Evolutionary conservation across 306 rosid species (phyloP).

Genomic region (Senna tora): DNA sequence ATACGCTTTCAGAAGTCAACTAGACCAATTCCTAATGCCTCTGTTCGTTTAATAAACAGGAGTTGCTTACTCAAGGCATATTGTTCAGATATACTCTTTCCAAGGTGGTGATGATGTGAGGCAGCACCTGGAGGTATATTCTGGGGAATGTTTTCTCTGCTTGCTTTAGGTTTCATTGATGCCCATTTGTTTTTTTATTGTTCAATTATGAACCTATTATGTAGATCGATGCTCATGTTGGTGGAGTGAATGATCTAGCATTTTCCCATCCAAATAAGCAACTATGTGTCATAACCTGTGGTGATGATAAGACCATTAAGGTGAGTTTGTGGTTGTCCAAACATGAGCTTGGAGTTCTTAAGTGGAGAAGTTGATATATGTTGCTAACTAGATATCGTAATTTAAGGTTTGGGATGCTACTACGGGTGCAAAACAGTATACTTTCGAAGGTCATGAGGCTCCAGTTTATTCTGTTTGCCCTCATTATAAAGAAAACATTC

Average conservation of each 20-base stretch:
- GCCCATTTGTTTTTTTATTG: constrained; percentile 7
- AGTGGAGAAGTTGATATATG: constrained; percentile 26
- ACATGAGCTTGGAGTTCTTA: constrained; percentile 34
- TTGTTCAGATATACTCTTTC: constrained; percentile 93
- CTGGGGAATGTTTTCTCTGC: constrained; percentile 20
- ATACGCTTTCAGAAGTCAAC: constrained; percentile 24
- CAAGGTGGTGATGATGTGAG: constrained; percentile 71
- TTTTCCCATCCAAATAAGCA: constrained; percentile 96
- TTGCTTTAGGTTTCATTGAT: constrained; percentile 26
- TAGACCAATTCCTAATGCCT: constrained; percentile 15
- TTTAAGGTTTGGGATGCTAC: constrained; percentile 96
- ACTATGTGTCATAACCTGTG: constrained; percentile 95
- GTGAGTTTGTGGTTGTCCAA: constrained; percentile 53
- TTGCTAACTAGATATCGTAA: constrained; percentile 42
- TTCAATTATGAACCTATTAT: constrained; percentile 36
- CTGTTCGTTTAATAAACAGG: constrained; percentile 57
- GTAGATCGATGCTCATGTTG: constrained; percentile 96
- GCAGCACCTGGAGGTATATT: constrained; percentile 80
- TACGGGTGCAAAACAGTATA: constrained; percentile 73
- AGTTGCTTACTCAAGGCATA: constrained; percentile 93
- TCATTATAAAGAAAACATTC: constrained; percentile 91
- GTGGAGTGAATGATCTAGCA: constrained; percentile 98
- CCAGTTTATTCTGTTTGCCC: constrained; percentile 98
- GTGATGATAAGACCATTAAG: constrained; percentile 95
- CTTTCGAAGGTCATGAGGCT: constrained; percentile 98